Evolutionary conservation across 371 early-diverging fungal species (phyloP).

Genomic region (Circinella umbellata): DNA sequence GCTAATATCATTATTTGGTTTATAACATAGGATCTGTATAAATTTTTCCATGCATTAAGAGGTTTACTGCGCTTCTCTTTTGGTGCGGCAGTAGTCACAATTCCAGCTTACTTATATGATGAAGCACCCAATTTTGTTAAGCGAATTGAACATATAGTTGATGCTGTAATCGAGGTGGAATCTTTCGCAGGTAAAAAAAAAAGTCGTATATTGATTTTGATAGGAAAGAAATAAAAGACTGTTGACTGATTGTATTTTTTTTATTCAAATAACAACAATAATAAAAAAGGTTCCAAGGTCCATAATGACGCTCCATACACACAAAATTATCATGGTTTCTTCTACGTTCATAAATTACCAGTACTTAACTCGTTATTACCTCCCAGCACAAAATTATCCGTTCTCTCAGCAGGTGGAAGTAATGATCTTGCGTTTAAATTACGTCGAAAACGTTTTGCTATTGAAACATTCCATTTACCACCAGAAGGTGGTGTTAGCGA

Average conservation of each 20-base stretch:
- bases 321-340: constrained; percentile 86
- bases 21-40: constrained; percentile 56
- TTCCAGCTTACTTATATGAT: constrained; percentile 83
- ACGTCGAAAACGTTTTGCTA: constrained; percentile 85
- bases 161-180: constrained; percentile 88
- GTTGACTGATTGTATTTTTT: not conserved
- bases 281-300: constrained; percentile 47
- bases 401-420: constrained; percentile 64
- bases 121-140: constrained; percentile 62
- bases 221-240: not conserved
- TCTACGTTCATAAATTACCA: constrained; percentile 85
- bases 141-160: constrained; percentile 82
- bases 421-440: constrained; percentile 86
- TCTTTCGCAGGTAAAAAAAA: constrained; percentile 82
- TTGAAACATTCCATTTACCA: constrained; percentile 92
- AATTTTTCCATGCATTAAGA: constrained; percentile 79
- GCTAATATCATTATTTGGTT: too few relatives aligned
- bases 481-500: constrained; percentile 87
- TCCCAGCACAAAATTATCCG: constrained; percentile 72
- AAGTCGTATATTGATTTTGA: not conserved
- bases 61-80: constrained; percentile 78
- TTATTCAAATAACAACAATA: constrained; percentile 6
- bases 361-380: constrained; percentile 80
- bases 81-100: constrained; percentile 79
- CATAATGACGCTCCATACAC: constrained; percentile 56